A percentile compares a stretch with the other conserved stretches of the same genome.
phyloP scores from a whole-genome alignment of 2,329 filamentous ascomycete genomes.

The Aspergillus ibericus region DNA sequence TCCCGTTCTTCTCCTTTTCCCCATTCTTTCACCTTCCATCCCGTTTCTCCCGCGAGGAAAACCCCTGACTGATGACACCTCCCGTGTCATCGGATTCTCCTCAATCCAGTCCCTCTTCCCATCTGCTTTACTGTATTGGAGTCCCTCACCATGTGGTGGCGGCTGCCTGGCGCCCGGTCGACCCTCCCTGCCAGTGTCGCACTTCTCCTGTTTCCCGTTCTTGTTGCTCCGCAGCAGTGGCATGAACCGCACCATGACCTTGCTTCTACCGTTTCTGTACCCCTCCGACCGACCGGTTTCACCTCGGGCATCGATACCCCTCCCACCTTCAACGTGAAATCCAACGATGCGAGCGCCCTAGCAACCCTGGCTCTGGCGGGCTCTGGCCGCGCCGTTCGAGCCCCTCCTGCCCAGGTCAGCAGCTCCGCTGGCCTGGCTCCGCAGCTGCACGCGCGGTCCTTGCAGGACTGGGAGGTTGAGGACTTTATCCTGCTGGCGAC shows the following conservation, averaged over 20 bases:
- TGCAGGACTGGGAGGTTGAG: constrained; percentile 99
- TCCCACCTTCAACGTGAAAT: constrained; percentile 36
- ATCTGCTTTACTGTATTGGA: constrained; percentile 32
- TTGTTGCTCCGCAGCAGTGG: constrained; percentile 66
- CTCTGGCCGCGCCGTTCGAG: constrained; percentile 77
- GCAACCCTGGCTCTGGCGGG: constrained; percentile 94
- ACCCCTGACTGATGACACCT: constrained; percentile 12
- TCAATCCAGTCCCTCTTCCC: not conserved
- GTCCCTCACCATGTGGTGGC: constrained; percentile 60
- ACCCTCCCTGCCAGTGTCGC: constrained; percentile 58
- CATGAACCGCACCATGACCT: constrained; percentile 33
- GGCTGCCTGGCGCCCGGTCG: constrained; percentile 60
- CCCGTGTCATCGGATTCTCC: constrained; percentile 1
- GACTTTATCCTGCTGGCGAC: constrained; percentile 99
- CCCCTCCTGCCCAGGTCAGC: constrained; percentile 75
- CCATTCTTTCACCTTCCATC: not conserved
- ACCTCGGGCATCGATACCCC: constrained; percentile 21
- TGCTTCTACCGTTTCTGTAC: constrained; percentile 30
- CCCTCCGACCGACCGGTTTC: constrained; percentile 24
- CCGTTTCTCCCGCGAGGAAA: constrained; percentile 7
- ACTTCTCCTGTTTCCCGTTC: constrained; percentile 59
- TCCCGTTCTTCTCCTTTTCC: not conserved
- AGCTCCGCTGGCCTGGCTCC: constrained; percentile 68
- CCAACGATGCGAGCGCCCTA: constrained; percentile 84
- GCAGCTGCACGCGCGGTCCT: constrained; percentile 91